Evolutionary conservation across 164 flowering plant species (phyloP), one percentile per base, ranked within the genome.

Genomic region (Umbellularia californica): DNA sequence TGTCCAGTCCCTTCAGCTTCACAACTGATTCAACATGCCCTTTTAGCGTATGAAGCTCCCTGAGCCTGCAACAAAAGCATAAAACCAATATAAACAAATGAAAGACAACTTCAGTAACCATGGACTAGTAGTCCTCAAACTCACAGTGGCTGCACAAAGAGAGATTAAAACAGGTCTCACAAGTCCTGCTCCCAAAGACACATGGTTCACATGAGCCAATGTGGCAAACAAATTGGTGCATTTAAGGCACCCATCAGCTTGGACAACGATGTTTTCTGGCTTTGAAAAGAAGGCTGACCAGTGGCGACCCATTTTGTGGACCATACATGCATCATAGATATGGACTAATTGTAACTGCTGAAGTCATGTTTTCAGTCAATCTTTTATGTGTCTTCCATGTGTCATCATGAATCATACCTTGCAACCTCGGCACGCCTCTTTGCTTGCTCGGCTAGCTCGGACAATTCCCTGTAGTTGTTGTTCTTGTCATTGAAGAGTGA

Each of bases 391-490:
- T 25, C 22, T 64, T 12, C 5, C 67, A 64, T 23, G 22, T 24
- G 24, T 64, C 14, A 64, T 25, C 2, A 2, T n/a, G 24, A 9
- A 64, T 7, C 63, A 2, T 71, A 78, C 81, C 81, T 78, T 30
- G 81, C 81, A 6, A 78, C 77, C 63, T 78, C 81, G 0, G 79
- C 79, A 60, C 79, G 79, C 69, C 73, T 72, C 79, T 77, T 77
- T 9, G 79, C 79, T 28, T 77, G 79, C 73, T 77, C 79, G 9
- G 79, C 79, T 41, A 77, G 69, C 62, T 72, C 75, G 15, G 76
- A 47, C n/a, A 73, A 27, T 74, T 89, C 92, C 4, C 77, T 76
- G 77, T 83, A 65, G 77, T 19, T 66, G 77, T 19, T 66, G 69
- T 27, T 84, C 70, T 80, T 80, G 25, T 85, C 85, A 17, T 72